Percentiles rank a stretch among this genome's conserved stretches.
These are phyloP conservation scores for Polychaeton citri DNA, from an alignment of 2,329 filamentous ascomycete genomes.

Conservation along the genomic window DNA sequence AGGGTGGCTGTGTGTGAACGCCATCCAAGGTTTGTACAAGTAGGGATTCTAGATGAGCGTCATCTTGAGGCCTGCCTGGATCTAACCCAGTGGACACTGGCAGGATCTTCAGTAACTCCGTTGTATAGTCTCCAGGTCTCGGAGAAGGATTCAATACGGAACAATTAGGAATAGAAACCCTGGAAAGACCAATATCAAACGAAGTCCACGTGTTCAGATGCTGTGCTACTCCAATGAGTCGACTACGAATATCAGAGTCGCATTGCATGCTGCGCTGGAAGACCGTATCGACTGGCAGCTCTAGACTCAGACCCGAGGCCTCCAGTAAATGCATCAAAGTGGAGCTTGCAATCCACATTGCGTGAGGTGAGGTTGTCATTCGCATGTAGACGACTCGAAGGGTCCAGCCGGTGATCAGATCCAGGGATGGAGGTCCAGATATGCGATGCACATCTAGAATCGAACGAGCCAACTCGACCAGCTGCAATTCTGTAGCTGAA, in stretches of 20 bases:
- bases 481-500: slow-evolving; percentile 26
- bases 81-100: too few relatives aligned
- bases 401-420: slow-evolving; percentile 34
- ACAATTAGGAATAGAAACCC: too few relatives aligned
- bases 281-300: slow-evolving; percentile 8
- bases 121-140: too few relatives aligned
- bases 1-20: slow-evolving; percentile 27
- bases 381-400: slow-evolving; percentile 40
- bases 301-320: slow-evolving; percentile 32
- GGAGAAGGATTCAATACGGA: too few relatives aligned
- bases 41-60: too few relatives aligned
- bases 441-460: slow-evolving; percentile 26
- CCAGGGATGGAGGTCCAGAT: slow-evolving; percentile 19
- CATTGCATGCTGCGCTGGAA: not conserved
- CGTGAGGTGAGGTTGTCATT: slow-evolving; percentile 36
- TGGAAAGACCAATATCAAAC: slow-evolving; percentile 43
- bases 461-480: slow-evolving; percentile 31
- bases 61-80: too few relatives aligned
- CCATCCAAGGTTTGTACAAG: slow-evolving; percentile 30
- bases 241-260: slow-evolving; percentile 2
- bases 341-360: slow-evolving; percentile 43
- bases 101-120: too few relatives aligned
- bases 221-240: slow-evolving; percentile 34
- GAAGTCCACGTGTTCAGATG: slow-evolving; percentile 45
- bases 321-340: slow-evolving; percentile 43